phyloP scores from a whole-genome alignment of 768 basidiomycete genomes.

The Lepiota brunneoincarnata region DNA sequence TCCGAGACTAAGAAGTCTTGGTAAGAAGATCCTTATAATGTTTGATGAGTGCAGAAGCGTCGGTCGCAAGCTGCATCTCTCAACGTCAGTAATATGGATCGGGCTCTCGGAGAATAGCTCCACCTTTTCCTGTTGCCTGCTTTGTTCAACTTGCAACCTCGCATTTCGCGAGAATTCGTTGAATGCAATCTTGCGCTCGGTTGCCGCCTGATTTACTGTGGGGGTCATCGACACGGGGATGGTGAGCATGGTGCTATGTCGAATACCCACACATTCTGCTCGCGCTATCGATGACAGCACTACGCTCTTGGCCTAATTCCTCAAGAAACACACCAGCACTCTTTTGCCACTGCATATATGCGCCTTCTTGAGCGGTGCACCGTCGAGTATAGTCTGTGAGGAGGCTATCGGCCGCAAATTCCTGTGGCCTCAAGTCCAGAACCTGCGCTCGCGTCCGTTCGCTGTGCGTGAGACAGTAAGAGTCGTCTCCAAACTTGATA shows the following conservation, averaged over 20 bases:
- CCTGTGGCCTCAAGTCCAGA: slow-evolving; percentile 23
- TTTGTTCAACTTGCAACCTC: slow-evolving; percentile 30
- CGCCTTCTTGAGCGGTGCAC: not conserved
- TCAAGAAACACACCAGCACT: slow-evolving; percentile 26
- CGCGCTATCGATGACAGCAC: slow-evolving; percentile 30
- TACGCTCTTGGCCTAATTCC: slow-evolving; percentile 32
- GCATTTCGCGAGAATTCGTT: slow-evolving; percentile 30
- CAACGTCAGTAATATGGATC: not conserved
- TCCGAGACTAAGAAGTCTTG: not conserved
- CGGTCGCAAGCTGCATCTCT: slow-evolving; percentile 27
- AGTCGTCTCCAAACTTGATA: not conserved
- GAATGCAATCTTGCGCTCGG: slow-evolving; percentile 26
- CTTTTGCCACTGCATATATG: slow-evolving; percentile 9
- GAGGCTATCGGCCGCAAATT: slow-evolving; percentile 23
- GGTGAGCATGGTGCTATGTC: not conserved
- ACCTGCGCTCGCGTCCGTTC: slow-evolving; percentile 28
- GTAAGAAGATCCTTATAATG: slow-evolving; percentile 30
- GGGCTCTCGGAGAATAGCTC: not conserved
- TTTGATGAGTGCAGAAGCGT: slow-evolving; percentile 33
- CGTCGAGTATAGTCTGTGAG: slow-evolving; percentile 21
- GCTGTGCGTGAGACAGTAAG: slow-evolving; percentile 17
- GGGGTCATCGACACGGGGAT: not conserved
- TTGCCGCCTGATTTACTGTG: slow-evolving; percentile 25
- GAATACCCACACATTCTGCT: slow-evolving; percentile 34
- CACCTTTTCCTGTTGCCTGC: slow-evolving; percentile 35